phyloP scores from a whole-genome alignment of 225 moss, liverwort and hornwort genomes.

The Bryoerythrophyllum caledonicum region DNA sequence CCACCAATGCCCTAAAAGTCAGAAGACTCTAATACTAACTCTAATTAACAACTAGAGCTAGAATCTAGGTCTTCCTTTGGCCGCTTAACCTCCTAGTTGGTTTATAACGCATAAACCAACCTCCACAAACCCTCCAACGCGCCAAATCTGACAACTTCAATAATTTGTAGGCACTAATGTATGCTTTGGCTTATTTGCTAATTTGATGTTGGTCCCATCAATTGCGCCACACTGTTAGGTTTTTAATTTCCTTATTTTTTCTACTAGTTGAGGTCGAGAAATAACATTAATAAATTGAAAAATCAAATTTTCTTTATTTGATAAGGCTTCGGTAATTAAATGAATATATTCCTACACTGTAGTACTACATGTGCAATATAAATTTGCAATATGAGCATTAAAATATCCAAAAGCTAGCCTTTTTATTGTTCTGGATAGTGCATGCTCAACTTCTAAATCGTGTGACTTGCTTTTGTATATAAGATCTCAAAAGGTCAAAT shows the following conservation, averaged over 20 bases:
- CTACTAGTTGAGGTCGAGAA: not conserved
- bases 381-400: not conserved
- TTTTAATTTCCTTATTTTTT: not conserved
- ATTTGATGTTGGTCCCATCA: not conserved
- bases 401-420: not conserved
- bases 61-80: too few species aligned
- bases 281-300: not conserved
- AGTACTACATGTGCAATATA: not conserved
- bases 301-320: not conserved
- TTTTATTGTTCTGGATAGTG: not conserved
- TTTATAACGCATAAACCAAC: too few species aligned
- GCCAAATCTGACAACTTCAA: not conserved
- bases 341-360: not conserved
- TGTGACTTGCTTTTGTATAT: too few species aligned
- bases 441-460: not conserved
- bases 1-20: too few species aligned
- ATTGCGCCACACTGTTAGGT: not conserved
- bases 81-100: too few species aligned
- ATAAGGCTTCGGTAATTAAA: not conserved
- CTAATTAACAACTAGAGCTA: too few species aligned
- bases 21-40: too few species aligned
- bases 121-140: too few species aligned
- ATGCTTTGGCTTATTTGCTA: not conserved
- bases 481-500: not conserved
- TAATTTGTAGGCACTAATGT: not conserved